Conservation (phyloP, 164 flowering plant genomes). For the Protea cynaroides region DNA sequence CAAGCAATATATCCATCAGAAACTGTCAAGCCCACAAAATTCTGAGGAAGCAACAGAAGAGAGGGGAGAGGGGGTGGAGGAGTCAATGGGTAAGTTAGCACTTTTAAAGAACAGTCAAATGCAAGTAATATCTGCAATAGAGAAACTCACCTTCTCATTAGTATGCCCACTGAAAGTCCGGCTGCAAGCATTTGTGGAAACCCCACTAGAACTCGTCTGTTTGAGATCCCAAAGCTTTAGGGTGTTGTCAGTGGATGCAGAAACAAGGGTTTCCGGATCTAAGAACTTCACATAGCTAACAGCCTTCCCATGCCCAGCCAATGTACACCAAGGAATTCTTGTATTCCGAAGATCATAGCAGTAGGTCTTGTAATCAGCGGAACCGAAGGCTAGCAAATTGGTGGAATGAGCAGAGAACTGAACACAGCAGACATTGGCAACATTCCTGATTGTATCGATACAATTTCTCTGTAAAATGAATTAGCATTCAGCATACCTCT, state of each 20-base stretch:
- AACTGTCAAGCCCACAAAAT: constrained; percentile 91
- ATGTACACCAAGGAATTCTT: constrained; percentile 57
- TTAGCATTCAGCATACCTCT: no score
- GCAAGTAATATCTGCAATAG: background rate
- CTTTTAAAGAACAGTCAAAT: no score
- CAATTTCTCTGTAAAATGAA: no score
- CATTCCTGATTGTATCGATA: constrained; percentile 43
- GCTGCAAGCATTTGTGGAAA: constrained; percentile 38
- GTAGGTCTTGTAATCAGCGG: constrained; percentile 89
- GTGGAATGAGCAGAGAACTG: constrained; percentile 83
- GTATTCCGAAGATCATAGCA: constrained; percentile 84
- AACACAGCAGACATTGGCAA: constrained; percentile 88
- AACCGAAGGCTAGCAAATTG: constrained; percentile 83
- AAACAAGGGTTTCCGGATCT: constrained; percentile 51
- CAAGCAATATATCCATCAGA: constrained; percentile 93
- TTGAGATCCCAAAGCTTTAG: constrained; percentile 81
- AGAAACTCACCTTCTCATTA: constrained; percentile 56
- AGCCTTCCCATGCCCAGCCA: constrained; percentile 58
- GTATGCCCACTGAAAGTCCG: constrained; percentile 66
- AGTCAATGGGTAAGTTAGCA: no score
- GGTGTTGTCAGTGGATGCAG: constrained; percentile 92
- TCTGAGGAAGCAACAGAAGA: constrained; percentile 45
- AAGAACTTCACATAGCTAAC: constrained; percentile 77
- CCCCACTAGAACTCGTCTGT: constrained; percentile 37
- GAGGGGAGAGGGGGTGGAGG: no score